Base-by-base conservation (phyloP, 2,329 filamentous ascomycete species). In the Fusarium guadeloupense region DNA sequence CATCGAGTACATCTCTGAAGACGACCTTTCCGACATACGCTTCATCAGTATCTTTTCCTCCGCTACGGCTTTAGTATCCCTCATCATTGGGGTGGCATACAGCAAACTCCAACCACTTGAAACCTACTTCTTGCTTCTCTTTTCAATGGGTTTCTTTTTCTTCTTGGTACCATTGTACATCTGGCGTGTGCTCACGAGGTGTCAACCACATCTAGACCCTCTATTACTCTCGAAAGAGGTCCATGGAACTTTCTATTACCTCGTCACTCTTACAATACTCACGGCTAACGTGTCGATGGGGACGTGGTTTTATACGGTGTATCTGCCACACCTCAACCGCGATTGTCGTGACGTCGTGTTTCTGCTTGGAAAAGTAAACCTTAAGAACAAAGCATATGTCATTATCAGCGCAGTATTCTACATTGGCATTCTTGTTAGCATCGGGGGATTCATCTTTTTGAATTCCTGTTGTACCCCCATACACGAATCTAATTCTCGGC, bases 11-110 rank as follows among this genome's bases (percentile, higher is more conserved):
- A 49, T 74, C 23, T 71, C 72, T 31, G 69, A 71, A 31, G 42
- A 67, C 5, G 57, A 70, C 19, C 60, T 74, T 1, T 33, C 66
- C 7, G 69, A 71, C 39, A 56, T 76, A 17, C 73, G 74, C 4
- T 64, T 74, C 14, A 50, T 76, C 14, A 66, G 75, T n/a, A 54
- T 75, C 7, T 66, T 73, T 26, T 67, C 74, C 7, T 74, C 75
- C 6, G 68, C 60, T 1, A 61, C 62, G 13, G 54, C 72, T 6
- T 65, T 62, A 4, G 47, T 74, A 44, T 69, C 66, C n/a, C 66
- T 76, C 17, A 43, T 76, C 14, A 59, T 72, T 19, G 65, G 72
- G 12, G 48, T 71, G 7, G 57, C 67, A 6, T 35, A 57, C 4
- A 40, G 48, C 1, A 19, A 44, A 2, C 56, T 75, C 14, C 52